Percentiles rank a stretch among this genome's conserved stretches.
Evolutionary conservation across 106 monocot genomes (phyloP).

Genomic region (Ottelia alismoides): DNA sequence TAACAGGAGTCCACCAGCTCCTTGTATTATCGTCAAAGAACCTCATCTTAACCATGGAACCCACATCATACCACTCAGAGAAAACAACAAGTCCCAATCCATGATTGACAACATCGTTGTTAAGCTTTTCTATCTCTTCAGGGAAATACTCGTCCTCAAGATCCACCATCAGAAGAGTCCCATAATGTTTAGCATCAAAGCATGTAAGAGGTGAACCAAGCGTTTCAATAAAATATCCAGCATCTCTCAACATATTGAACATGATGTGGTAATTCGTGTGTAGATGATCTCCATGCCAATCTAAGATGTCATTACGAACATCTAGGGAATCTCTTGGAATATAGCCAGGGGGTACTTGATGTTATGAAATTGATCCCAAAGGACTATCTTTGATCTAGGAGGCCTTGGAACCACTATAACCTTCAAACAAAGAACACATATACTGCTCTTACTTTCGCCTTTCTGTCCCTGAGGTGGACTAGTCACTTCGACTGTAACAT

Average conservation of each 20-base stretch:
- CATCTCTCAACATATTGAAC: constrained; percentile 92
- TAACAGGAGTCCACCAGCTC: constrained; percentile 99
- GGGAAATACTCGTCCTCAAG: constrained; percentile 94
- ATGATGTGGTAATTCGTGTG: constrained; percentile 96
- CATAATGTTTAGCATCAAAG: constrained; percentile 88
- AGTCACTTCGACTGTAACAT: constrained; percentile 55
- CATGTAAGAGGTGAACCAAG: constrained; percentile 97
- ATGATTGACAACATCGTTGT: constrained; percentile 58
- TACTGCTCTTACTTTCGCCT: constrained; percentile 25
- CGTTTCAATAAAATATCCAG: constrained; percentile 76
- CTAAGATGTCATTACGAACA: constrained; percentile 95
- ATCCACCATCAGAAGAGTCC: constrained; percentile 89
- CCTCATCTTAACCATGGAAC: constrained; percentile 94
- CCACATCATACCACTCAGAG: constrained; percentile 95
- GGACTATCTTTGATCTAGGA: constrained; percentile 53
- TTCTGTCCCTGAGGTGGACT: constrained; percentile 44
- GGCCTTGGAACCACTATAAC: constrained; percentile 80
- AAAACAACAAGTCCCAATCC: constrained; percentile 80
- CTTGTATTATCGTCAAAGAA: constrained; percentile 99
- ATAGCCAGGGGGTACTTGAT: constrained; percentile 98
- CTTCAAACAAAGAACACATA: constrained; percentile 64
- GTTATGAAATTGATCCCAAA: constrained; percentile 98
- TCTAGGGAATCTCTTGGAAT: constrained; percentile 96
- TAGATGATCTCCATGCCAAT: constrained; percentile 98
- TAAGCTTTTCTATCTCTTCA: constrained; percentile 91